Evolutionary conservation across 129 eudicot species (phyloP).

Genomic region (Pulicaria dysenterica): DNA sequence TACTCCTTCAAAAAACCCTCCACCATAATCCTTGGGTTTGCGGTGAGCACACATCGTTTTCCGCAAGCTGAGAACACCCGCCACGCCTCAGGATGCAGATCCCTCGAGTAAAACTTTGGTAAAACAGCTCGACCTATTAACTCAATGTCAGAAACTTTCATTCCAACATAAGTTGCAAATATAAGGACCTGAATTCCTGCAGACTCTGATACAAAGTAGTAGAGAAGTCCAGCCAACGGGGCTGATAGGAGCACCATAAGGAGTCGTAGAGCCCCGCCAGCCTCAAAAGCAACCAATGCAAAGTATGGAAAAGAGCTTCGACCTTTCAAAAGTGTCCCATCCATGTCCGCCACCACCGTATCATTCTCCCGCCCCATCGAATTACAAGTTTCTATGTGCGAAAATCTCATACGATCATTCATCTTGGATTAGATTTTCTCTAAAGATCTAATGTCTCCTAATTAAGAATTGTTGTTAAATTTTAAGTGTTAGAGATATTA

Average conservation of each 20-base stretch:
- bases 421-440: not conserved
- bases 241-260: conserved; percentile 49
- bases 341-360: conserved; percentile 62
- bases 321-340: conserved; percentile 60
- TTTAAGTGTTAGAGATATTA: not conserved
- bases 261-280: conserved; percentile 55
- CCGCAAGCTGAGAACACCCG: conserved; percentile 67
- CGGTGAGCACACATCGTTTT: conserved; percentile 65
- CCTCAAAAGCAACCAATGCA: conserved; percentile 66
- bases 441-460: not conserved
- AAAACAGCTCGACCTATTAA: conserved; percentile 60
- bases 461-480: conserved; percentile 7
- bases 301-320: conserved; percentile 75
- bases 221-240: conserved; percentile 49
- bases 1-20: conserved; percentile 70
- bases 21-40: conserved; percentile 75
- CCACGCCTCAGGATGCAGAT: conserved; percentile 67
- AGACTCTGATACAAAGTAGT: conserved; percentile 60
- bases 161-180: conserved; percentile 58
- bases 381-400: conserved; percentile 42
- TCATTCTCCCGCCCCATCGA: conserved; percentile 49
- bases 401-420: conserved; percentile 29
- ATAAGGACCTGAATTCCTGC: conserved; percentile 65
- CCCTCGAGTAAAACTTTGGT: conserved; percentile 60
- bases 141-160: conserved; percentile 49